These are phyloP conservation scores for Hygrocybe punicea DNA, from an alignment of 768 basidiomycete genomes.

Conservation along the genomic window DNA sequence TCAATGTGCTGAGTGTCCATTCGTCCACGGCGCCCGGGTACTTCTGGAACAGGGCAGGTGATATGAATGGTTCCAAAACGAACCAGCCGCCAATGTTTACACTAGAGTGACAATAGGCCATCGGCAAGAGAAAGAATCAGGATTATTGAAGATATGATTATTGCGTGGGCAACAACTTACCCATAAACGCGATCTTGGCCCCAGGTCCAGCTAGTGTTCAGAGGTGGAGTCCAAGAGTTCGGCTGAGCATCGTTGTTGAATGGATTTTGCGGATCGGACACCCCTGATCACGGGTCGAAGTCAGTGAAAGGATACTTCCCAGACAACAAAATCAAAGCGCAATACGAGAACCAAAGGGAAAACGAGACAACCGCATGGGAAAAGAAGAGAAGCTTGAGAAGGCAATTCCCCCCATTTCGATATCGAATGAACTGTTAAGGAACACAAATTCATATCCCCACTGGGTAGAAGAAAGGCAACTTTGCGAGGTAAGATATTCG, in stretches of 20 bases:
- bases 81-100: slow-evolving; percentile 85
- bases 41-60: slow-evolving; percentile 64
- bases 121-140: too few relatives aligned
- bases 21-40: slow-evolving; percentile 66
- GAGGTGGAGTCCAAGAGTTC: slow-evolving; percentile 78
- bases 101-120: slow-evolving; percentile 39
- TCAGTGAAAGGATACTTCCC: neutral
- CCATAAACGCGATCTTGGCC: slow-evolving; percentile 71
- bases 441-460: too few relatives aligned
- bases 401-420: too few relatives aligned
- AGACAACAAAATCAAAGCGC: neutral
- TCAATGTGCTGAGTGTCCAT: slow-evolving; percentile 65
- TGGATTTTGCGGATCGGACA: slow-evolving; percentile 77
- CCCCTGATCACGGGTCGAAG: slow-evolving; percentile 37
- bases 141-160: neutral
- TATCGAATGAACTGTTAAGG: too few relatives aligned
- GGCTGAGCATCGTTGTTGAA: slow-evolving; percentile 78
- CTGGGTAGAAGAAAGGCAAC: too few relatives aligned
- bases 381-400: too few relatives aligned
- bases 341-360: neutral
- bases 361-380: too few relatives aligned
- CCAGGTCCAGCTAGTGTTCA: slow-evolving; percentile 81
- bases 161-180: slow-evolving; percentile 34
- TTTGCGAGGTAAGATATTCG: too few relatives aligned
- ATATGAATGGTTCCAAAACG: slow-evolving; percentile 39